A percentile compares a stretch with the other conserved stretches of the same genome.
These are phyloP conservation scores for Candida taoyuanica DNA, from an alignment of 805 yeast genomes.

Conservation along the genomic window DNA sequence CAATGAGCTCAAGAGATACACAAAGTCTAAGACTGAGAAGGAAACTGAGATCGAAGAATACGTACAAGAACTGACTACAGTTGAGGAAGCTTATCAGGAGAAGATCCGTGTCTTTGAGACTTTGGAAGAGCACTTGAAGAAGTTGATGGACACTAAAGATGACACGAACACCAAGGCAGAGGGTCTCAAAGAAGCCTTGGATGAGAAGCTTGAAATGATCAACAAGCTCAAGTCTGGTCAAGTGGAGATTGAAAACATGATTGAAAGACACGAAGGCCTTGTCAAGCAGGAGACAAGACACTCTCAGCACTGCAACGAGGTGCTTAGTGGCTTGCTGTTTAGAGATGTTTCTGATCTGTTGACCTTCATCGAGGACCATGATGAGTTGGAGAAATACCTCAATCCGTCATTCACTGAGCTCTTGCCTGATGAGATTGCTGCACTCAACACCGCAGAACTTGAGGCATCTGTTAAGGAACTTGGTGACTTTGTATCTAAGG, in stretches of 20 bases:
- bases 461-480: conserved; percentile 49
- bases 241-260: conserved; percentile 58
- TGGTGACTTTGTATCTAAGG: conserved; percentile 50
- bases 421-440: conserved; percentile 46
- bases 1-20: conserved; percentile 55
- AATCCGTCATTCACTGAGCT: conserved; percentile 36
- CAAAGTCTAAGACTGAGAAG: conserved; percentile 42
- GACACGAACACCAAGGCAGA: conserved; percentile 39
- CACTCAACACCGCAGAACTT: conserved; percentile 43
- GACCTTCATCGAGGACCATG: conserved; percentile 27
- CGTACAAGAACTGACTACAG: conserved; percentile 31
- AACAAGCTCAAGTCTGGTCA: conserved; percentile 60
- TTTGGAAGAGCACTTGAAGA: conserved; percentile 32
- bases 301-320: conserved; percentile 31
- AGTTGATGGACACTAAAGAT: conserved; percentile 30
- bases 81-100: conserved; percentile 28
- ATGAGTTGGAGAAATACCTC: conserved; percentile 24
- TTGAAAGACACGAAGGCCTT: conserved; percentile 49
- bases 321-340: conserved; percentile 40
- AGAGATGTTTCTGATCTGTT: conserved; percentile 45
- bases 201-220: conserved; percentile 38
- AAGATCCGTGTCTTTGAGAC: conserved; percentile 26
- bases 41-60: conserved; percentile 40
- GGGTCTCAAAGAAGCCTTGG: conserved; percentile 35
- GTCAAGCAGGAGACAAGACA: conserved; percentile 37